Percentiles rank a stretch among this genome's conserved stretches.
phyloP scores from a whole-genome alignment of 257 asterid species.

The Marsdenia floribunda region DNA sequence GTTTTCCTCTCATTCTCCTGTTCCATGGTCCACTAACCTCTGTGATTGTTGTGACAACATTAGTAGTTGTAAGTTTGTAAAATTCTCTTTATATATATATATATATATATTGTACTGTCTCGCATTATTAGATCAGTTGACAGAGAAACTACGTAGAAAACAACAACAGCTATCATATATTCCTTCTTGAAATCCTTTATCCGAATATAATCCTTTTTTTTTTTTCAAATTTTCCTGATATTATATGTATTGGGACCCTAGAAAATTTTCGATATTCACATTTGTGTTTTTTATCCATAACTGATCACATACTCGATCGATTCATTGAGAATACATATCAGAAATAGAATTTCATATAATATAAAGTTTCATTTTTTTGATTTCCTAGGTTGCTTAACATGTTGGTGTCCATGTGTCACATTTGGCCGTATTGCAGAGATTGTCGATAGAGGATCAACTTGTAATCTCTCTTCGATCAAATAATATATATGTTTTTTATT shows the following conservation, averaged over 20 bases:
- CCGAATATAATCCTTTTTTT: too few relatives aligned
- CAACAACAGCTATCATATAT: background rate
- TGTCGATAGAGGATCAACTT: constrained; percentile 54
- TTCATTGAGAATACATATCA: too few relatives aligned
- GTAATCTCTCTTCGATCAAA: constrained; percentile 23
- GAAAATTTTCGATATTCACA: too few relatives aligned
- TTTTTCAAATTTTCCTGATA: too few relatives aligned
- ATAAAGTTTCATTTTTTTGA: too few relatives aligned
- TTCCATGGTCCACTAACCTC: constrained; percentile 53
- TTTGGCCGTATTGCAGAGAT: constrained; percentile 70
- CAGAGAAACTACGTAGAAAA: background rate
- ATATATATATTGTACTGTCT: too few relatives aligned
- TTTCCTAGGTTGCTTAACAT: constrained; percentile 49
- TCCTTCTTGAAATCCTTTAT: background rate
- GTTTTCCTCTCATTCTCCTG: constrained; percentile 15
- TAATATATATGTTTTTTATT: too few relatives aligned
- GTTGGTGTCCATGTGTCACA: constrained; percentile 67
- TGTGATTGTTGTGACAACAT: constrained; percentile 37
- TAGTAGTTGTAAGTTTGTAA: constrained; percentile 33
- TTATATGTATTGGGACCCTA: too few relatives aligned
- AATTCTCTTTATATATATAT: too few relatives aligned
- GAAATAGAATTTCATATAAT: too few relatives aligned
- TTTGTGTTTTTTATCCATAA: too few relatives aligned
- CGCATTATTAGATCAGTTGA: background rate
- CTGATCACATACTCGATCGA: too few relatives aligned